Evolutionary conservation across 2,329 filamentous ascomycete species (phyloP).

Genomic region (Aspergillus floridensis): DNA sequence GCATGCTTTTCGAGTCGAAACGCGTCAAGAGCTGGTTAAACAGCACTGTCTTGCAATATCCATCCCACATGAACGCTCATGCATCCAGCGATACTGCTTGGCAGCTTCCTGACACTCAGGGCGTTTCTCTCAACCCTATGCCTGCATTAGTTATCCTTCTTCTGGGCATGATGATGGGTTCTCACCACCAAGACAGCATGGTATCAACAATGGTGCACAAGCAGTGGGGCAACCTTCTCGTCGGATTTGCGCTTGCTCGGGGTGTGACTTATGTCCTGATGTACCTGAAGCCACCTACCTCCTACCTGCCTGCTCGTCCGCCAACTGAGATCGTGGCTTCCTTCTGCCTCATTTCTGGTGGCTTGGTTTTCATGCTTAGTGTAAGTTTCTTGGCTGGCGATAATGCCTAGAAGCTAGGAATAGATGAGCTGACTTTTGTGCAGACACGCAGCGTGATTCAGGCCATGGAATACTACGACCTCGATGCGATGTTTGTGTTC

Average conservation of each 20-base stretch:
- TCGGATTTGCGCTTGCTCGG: conserved; percentile 75
- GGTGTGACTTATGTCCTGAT: conserved; percentile 75
- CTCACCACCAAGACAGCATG: conserved; percentile 80
- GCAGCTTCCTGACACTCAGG: conserved; percentile 64
- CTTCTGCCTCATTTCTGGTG: conserved; percentile 84
- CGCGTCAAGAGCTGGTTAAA: conserved; percentile 60
- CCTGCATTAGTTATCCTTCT: conserved; percentile 83
- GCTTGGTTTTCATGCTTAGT: conserved; percentile 89
- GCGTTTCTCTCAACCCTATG: conserved; percentile 80
- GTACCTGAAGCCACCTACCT: conserved; percentile 77
- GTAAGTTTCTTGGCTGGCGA: conserved; percentile 50
- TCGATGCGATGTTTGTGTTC: conserved; percentile 93
- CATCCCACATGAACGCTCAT: conserved; percentile 31
- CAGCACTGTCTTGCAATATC: conserved; percentile 45
- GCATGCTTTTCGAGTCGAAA: conserved; percentile 80
- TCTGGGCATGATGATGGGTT: conserved; percentile 91
- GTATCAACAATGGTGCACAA: conserved; percentile 87
- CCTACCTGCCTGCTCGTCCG: conserved; percentile 75
- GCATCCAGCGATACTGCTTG: conserved; percentile 51
- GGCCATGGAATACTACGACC: conserved; percentile 70
- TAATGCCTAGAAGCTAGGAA: neutral
- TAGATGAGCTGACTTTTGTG: conserved; percentile 20
- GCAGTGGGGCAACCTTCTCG: conserved; percentile 85
- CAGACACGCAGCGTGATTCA: conserved; percentile 72
- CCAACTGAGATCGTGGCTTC: conserved; percentile 84